phyloP scores from a whole-genome alignment of 768 basidiomycete genomes.

The Leccinum aurantiacum region DNA sequence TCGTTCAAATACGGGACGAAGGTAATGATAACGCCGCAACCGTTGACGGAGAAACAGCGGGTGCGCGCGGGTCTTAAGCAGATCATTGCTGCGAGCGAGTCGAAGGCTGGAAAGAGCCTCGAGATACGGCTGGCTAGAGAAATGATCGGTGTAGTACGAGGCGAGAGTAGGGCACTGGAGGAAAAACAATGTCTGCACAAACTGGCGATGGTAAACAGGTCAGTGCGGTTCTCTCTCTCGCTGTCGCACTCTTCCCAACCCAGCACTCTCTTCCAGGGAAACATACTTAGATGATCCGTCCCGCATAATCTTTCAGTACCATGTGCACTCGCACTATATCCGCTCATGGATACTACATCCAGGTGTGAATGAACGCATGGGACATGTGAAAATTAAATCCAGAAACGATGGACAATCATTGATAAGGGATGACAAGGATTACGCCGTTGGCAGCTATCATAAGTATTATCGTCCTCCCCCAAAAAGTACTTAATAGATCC shows the following conservation, averaged over 20 bases:
- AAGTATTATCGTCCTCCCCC: not conserved
- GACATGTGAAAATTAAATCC: not conserved
- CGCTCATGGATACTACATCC: not conserved
- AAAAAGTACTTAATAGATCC: constrained; percentile 9
- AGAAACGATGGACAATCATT: not conserved
- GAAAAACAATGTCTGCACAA: constrained; percentile 59
- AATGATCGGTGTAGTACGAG: constrained; percentile 68
- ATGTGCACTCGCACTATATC: not conserved
- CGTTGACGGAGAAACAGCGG: constrained; percentile 80
- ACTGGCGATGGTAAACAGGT: constrained; percentile 78
- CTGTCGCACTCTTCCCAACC: not conserved
- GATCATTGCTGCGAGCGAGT: constrained; percentile 65
- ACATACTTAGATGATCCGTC: constrained; percentile 17
- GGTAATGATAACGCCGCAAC: constrained; percentile 60
- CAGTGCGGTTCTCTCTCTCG: constrained; percentile 25
- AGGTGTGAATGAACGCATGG: not conserved
- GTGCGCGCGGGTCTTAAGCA: constrained; percentile 66
- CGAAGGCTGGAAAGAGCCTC: constrained; percentile 52
- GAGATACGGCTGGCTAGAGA: constrained; percentile 79
- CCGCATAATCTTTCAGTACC: not conserved
- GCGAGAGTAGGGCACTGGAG: constrained; percentile 56
- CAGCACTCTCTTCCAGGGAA: constrained; percentile 21
- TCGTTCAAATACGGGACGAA: constrained; percentile 66
- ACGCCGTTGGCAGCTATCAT: not conserved
- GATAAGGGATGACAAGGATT: not conserved